Conservation (phyloP, 2,329 filamentous ascomycete species). For the Diplodia mutila region DNA sequence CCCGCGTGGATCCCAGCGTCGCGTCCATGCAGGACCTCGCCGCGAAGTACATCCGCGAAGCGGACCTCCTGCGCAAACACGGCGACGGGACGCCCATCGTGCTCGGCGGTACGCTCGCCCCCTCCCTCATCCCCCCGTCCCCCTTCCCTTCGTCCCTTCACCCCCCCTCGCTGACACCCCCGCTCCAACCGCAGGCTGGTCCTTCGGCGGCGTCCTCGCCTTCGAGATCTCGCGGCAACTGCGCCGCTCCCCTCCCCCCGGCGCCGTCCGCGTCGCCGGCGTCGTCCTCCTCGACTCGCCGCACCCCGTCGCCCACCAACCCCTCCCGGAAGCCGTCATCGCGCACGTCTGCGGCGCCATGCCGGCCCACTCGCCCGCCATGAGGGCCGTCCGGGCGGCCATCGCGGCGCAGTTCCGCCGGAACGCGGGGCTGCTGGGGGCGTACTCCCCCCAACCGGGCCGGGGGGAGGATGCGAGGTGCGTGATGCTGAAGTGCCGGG, state of each 20-base stretch:
- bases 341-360: background rate
- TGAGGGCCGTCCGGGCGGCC: background rate
- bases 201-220: constrained; percentile 27
- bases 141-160: too few species aligned
- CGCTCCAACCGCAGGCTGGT: constrained; percentile 24
- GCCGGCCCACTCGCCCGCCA: background rate
- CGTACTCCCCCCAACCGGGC: background rate
- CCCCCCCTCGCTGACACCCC: background rate
- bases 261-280: background rate
- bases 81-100: background rate
- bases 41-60: background rate
- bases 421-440: constrained; percentile 15
- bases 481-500: constrained; percentile 31
- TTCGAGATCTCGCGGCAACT: constrained; percentile 25
- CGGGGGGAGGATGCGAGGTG: constrained; percentile 2
- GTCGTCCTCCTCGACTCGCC: constrained; percentile 27
- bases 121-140: background rate
- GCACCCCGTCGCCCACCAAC: constrained; percentile 19
- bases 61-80: background rate
- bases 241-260: background rate
- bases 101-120: background rate
- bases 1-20: constrained; percentile 18
- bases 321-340: constrained; percentile 23
- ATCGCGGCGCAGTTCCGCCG: constrained; percentile 19
- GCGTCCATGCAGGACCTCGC: background rate